These are phyloP conservation scores for Scutellaria baicalensis DNA, from an alignment of 257 asterid species.

Conservation along the genomic window DNA sequence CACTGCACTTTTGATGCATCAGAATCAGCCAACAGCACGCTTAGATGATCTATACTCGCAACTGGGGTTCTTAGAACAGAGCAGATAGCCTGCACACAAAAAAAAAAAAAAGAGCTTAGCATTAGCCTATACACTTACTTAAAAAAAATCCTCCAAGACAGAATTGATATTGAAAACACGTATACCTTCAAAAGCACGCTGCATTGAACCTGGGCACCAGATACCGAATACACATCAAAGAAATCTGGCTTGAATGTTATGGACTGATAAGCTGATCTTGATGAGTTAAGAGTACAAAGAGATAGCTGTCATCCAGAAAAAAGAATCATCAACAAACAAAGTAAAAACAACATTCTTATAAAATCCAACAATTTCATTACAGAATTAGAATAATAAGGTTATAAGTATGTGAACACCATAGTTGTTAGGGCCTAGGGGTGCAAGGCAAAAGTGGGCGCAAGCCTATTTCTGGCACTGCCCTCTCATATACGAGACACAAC, in stretches of 20 bases:
- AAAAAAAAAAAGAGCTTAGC: not conserved
- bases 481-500: too few relatives aligned
- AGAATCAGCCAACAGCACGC: constrained; percentile 50
- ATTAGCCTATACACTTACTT: not conserved
- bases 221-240: constrained; percentile 60
- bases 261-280: constrained; percentile 87
- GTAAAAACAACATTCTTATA: not conserved
- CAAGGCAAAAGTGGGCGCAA: too few relatives aligned
- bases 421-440: too few relatives aligned
- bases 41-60: constrained; percentile 64
- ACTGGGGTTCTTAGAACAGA: constrained; percentile 87
- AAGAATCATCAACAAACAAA: not conserved
- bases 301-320: constrained; percentile 49
- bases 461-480: too few relatives aligned
- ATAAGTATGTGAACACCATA: not conserved
- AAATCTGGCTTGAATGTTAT: constrained; percentile 71
- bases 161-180: not conserved
- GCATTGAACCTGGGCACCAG: constrained; percentile 56
- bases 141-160: not conserved
- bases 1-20: constrained; percentile 89
- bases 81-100: constrained; percentile 56
- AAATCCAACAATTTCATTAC: not conserved
- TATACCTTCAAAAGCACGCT: constrained; percentile 84
- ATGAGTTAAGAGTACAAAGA: constrained; percentile 71
- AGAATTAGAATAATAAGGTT: not conserved